Conservation (phyloP, 2,329 filamentous ascomycete species). For the Colletotrichum phormii region DNA sequence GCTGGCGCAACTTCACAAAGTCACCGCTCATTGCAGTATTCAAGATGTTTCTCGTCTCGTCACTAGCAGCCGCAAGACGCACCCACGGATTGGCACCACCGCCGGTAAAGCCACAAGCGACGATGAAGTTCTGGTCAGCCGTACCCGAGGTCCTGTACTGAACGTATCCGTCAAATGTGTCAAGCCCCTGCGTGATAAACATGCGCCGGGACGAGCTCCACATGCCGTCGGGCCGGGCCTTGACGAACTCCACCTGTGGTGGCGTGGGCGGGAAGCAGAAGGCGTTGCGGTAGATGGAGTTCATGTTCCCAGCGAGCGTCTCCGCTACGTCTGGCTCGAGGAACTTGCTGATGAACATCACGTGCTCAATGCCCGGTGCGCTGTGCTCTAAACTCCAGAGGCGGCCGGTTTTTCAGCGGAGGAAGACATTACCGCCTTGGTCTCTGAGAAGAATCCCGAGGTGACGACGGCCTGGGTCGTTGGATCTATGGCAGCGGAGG, state of each 20-base stretch:
- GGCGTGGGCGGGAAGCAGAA: not conserved
- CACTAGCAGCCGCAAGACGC: not conserved
- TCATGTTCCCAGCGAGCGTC: not conserved
- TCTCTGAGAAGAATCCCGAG: not conserved
- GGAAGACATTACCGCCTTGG: not conserved
- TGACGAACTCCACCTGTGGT: not conserved
- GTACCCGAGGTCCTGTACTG: not conserved
- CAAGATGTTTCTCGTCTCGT: not conserved
- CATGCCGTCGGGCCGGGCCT: not conserved
- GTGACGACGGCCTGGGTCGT: not conserved
- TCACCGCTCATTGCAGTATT: not conserved
- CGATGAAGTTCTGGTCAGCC: not conserved
- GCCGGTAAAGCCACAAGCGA: not conserved
- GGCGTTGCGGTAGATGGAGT: not conserved
- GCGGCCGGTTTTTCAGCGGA: not conserved
- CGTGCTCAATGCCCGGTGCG: not conserved
- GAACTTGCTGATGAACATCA: not conserved
- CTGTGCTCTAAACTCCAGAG: not conserved
- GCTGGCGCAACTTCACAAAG: not conserved
- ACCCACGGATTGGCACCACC: not conserved
- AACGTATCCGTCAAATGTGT: not conserved
- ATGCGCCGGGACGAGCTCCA: not conserved
- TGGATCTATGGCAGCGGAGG: not conserved
- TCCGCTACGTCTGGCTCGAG: not conserved
- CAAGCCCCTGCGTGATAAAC: not conserved